A percentile compares a stretch with the other conserved stretches of the same genome.
Conservation (phyloP, 2,329 filamentous ascomycete species). For the Colletotrichum magnum region DNA sequence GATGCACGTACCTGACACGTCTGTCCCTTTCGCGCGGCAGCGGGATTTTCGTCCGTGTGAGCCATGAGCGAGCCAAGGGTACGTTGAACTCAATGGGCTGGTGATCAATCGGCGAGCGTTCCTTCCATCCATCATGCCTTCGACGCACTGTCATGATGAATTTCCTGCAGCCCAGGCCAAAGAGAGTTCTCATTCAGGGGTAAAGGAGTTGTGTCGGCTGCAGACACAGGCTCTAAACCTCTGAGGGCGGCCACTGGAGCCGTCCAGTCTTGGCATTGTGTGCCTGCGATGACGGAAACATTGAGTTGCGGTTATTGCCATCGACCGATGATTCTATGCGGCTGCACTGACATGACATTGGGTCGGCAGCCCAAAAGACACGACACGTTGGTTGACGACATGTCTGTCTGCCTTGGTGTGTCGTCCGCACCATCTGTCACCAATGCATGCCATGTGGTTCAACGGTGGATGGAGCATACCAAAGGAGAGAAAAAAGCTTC, state of each 20-base stretch:
- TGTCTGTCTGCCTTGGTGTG: neutral
- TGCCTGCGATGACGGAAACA: neutral
- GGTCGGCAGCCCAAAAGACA: slow-evolving; percentile 18
- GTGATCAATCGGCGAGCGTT: slow-evolving; percentile 8
- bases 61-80: slow-evolving; percentile 13
- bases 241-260: neutral
- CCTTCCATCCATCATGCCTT: slow-evolving; percentile 13
- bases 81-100: slow-evolving; percentile 8
- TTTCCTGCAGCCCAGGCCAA: neutral
- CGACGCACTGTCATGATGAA: slow-evolving; percentile 1
- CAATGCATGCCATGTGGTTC: slow-evolving; percentile 25
- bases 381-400: slow-evolving; percentile 16
- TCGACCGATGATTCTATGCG: slow-evolving; percentile 7
- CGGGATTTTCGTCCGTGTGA: neutral
- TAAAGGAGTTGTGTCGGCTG: slow-evolving; percentile 5
- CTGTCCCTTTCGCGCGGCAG: neutral
- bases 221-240: slow-evolving; percentile 21
- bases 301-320: neutral
- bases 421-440: slow-evolving; percentile 19
- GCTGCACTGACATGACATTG: slow-evolving; percentile 1
- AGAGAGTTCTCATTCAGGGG: slow-evolving; percentile 11
- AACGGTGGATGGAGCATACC: neutral
- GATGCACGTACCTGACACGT: slow-evolving; percentile 16
- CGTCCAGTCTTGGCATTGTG: slow-evolving; percentile 11
- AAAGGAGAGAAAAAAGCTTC: slow-evolving; percentile 11